Evolutionary conservation across 768 basidiomycete species (phyloP).

Genomic region (Suillus alpinus): DNA sequence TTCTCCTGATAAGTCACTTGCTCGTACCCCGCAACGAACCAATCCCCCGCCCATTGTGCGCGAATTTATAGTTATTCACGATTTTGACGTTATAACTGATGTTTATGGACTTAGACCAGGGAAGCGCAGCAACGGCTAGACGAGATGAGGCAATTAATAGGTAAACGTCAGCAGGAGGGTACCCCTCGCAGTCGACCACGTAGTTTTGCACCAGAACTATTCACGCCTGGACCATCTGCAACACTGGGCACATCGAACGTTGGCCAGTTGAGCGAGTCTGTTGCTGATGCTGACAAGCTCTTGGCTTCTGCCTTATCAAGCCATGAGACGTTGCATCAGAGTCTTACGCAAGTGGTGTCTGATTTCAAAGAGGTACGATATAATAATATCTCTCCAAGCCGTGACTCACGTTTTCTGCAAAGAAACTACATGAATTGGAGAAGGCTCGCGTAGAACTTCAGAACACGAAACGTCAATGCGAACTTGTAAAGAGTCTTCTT

Average conservation of each 20-base stretch:
- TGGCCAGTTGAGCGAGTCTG: conserved; percentile 45
- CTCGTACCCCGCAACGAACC: conserved; percentile 45
- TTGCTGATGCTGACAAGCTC: conserved; percentile 55
- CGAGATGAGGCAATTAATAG: conserved; percentile 78
- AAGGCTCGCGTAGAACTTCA: conserved; percentile 62
- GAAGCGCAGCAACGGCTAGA: conserved; percentile 78
- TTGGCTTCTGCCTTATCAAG: conserved; percentile 49
- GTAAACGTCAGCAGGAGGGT: conserved; percentile 52
- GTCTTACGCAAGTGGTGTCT: conserved; percentile 46
- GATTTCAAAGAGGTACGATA: conserved; percentile 58
- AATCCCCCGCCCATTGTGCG: conserved; percentile 42
- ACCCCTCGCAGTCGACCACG: conserved; percentile 49
- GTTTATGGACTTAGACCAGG: conserved; percentile 47
- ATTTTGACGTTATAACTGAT: conserved; percentile 1
- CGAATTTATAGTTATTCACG: conserved; percentile 2
- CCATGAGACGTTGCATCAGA: conserved; percentile 54
- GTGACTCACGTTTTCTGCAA: conserved; percentile 2
- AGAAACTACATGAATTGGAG: conserved; percentile 68
- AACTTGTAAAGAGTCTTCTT: conserved; percentile 74
- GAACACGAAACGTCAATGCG: conserved; percentile 69
- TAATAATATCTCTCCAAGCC: background rate
- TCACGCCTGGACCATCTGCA: conserved; percentile 16
- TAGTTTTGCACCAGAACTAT: conserved; percentile 26
- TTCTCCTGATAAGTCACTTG: conserved; percentile 54
- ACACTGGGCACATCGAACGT: conserved; percentile 13